Percentiles rank a stretch among this genome's conserved stretches.
phyloP scores from a whole-genome alignment of 306 rosid species.

The Prunus salicina region DNA sequence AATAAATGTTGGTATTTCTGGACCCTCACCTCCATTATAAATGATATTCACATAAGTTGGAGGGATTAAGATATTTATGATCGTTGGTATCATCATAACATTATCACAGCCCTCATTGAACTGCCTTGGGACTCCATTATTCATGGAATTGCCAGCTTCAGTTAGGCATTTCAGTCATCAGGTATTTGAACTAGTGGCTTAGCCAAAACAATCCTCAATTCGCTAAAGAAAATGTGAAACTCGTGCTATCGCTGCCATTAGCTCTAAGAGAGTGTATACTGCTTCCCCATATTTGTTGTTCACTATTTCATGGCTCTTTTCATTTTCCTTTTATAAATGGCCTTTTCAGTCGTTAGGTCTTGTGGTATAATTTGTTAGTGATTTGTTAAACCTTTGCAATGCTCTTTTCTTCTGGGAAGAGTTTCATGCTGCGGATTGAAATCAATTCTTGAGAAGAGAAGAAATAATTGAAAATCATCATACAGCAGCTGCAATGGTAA shows the following conservation, averaged over 20 bases:
- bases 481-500: no score
- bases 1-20: background rate
- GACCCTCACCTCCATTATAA: no score
- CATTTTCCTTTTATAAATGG: background rate
- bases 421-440: background rate
- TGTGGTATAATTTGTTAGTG: background rate
- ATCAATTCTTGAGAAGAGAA: no score
- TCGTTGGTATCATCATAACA: no score
- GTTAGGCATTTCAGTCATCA: no score
- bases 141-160: no score
- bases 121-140: no score
- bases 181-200: background rate
- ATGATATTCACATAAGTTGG: no score
- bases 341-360: background rate
- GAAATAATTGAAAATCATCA: no score
- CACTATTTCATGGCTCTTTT: background rate
- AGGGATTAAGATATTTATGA: no score
- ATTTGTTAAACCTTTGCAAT: background rate
- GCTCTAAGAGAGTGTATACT: background rate
- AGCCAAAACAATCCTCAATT: background rate
- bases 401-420: background rate
- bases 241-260: background rate
- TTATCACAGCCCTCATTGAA: no score
- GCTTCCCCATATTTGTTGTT: background rate
- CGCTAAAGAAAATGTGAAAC: background rate